Conservation (phyloP, 495 filamentous ascomycete genomes). For the Talaromyces wortmannii region DNA sequence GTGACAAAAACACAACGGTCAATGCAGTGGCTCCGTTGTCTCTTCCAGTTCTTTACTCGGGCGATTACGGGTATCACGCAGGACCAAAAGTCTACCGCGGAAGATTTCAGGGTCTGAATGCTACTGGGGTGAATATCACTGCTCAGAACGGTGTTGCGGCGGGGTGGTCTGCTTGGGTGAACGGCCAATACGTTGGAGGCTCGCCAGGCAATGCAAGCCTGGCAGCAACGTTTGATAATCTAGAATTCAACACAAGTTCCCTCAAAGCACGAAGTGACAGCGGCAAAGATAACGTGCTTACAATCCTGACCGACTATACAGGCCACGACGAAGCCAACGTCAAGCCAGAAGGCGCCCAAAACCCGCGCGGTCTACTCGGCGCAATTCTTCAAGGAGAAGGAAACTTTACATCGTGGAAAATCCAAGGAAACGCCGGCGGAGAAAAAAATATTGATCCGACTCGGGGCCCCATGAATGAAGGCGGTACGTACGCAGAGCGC, state of each 20-base stretch:
- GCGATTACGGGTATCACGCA: slow-evolving; percentile 68
- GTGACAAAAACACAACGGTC: slow-evolving; percentile 46
- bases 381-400: slow-evolving; percentile 35
- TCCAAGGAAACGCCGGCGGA: slow-evolving; percentile 69
- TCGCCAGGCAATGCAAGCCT: slow-evolving; percentile 42
- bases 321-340: slow-evolving; percentile 59
- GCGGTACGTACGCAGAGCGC: slow-evolving; percentile 58
- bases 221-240: slow-evolving; percentile 11
- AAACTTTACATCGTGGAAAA: slow-evolving; percentile 55
- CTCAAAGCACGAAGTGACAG: slow-evolving; percentile 35
- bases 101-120: slow-evolving; percentile 46
- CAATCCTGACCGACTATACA: slow-evolving; percentile 62
- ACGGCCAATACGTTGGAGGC: slow-evolving; percentile 46
- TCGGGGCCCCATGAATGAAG: slow-evolving; percentile 69
- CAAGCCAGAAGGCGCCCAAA: slow-evolving; percentile 52
- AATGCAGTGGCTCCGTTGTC: slow-evolving; percentile 53
- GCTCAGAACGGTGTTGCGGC: slow-evolving; percentile 57
- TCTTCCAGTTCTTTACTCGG: slow-evolving; percentile 45
- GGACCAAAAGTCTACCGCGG: slow-evolving; percentile 63
- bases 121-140: slow-evolving; percentile 49
- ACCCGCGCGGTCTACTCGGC: slow-evolving; percentile 60
- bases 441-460: slow-evolving; percentile 56
- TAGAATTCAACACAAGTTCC: slow-evolving; percentile 26
- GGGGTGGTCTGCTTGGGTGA: slow-evolving; percentile 48
- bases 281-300: slow-evolving; percentile 46